Percentiles rank a stretch among this genome's conserved stretches.
Evolutionary conservation across 495 filamentous ascomycete genomes (phyloP).

Genomic region (Tuber magnatum): DNA sequence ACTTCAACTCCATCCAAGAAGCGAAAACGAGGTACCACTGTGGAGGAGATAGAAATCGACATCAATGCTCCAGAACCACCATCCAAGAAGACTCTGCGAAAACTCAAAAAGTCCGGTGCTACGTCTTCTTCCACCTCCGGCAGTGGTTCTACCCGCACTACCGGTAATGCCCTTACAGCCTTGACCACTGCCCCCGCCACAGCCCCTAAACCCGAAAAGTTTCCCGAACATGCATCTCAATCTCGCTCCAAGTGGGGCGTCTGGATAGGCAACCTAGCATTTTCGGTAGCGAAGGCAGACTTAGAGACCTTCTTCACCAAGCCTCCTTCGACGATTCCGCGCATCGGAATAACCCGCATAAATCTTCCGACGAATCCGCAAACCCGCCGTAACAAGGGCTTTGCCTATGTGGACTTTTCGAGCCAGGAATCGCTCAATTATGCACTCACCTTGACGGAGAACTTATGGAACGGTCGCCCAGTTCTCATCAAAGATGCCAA

Average conservation of each 20-base stretch:
- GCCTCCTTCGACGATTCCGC: conserved; percentile 48
- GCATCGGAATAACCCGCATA: conserved; percentile 68
- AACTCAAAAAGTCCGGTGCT: conserved; percentile 62
- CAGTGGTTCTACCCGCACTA: conserved; percentile 36
- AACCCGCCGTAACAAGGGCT: conserved; percentile 63
- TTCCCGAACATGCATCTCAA: conserved; percentile 39
- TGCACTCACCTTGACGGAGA: conserved; percentile 73
- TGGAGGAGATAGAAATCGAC: conserved; percentile 78
- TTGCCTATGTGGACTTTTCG: conserved; percentile 90
- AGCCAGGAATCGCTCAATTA: conserved; percentile 58
- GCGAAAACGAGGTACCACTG: conserved; percentile 53
- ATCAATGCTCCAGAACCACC: conserved; percentile 77
- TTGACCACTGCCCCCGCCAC: conserved; percentile 41
- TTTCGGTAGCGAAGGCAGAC: conserved; percentile 62
- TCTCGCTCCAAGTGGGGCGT: conserved; percentile 68
- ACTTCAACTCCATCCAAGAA: conserved; percentile 54
- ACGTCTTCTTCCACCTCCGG: conserved; percentile 20
- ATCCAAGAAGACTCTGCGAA: conserved; percentile 81
- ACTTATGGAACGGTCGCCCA: conserved; percentile 62
- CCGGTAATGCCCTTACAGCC: conserved; percentile 39
- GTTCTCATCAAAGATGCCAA: conserved; percentile 88
- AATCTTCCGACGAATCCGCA: conserved; percentile 60
- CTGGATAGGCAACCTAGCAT: conserved; percentile 94
- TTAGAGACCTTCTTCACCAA: conserved; percentile 69
- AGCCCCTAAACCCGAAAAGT: conserved; percentile 40